These are phyloP conservation scores for Penicillium sp. DNA, from an alignment of 2,329 filamentous ascomycete genomes.

Conservation along the genomic window DNA sequence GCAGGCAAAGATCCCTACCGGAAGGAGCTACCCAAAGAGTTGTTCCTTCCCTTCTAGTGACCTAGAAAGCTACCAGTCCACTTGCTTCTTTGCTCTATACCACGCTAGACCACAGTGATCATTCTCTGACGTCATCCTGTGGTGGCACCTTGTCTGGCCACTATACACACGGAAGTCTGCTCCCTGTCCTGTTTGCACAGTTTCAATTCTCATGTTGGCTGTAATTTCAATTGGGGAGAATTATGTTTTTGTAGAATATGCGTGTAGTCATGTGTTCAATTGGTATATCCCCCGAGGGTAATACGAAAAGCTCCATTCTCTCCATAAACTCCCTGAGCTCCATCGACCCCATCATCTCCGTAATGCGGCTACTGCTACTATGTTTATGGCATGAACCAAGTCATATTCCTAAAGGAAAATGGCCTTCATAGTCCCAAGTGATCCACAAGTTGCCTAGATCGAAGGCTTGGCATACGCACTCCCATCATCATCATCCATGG, in stretches of 20 bases:
- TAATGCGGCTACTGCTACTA: constrained; percentile 15
- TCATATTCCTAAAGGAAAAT: no score
- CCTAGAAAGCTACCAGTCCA: background rate
- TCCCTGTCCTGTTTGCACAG: background rate
- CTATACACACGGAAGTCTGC: constrained; percentile 3
- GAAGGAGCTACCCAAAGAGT: background rate
- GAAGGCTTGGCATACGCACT: constrained; percentile 17
- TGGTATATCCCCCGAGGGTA: background rate
- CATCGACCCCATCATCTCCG: background rate
- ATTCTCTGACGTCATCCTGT: constrained; percentile 9
- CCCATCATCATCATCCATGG: constrained; percentile 15
- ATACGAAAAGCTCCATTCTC: background rate
- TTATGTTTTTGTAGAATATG: background rate
- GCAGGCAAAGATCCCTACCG: background rate
- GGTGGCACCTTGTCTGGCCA: constrained; percentile 1
- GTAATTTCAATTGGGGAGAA: background rate
- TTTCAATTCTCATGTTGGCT: background rate
- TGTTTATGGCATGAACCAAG: no score
- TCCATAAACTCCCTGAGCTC: background rate
- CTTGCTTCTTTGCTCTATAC: background rate
- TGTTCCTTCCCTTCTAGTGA: background rate
- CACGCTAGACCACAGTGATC: constrained; percentile 1
- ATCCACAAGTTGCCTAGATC: constrained; percentile 15
- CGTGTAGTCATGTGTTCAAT: background rate
- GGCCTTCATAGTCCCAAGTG: no score